Evolutionary conservation across 139 green algal species (phyloP).

Genomic region (Klebsormidium nitens): DNA sequence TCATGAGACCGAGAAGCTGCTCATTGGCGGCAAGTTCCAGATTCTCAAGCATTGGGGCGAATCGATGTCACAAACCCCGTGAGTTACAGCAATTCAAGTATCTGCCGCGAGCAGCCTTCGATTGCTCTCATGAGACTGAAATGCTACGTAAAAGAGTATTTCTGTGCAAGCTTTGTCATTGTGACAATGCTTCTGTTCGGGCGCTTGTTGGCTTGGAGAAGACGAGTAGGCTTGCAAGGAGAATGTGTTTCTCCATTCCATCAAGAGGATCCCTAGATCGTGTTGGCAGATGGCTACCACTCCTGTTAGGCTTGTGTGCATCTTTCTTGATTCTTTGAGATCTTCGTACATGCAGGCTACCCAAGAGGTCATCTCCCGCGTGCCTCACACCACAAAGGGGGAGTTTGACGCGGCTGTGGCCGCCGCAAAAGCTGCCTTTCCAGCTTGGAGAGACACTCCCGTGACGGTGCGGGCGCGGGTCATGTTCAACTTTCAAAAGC

Average conservation of each 20-base stretch:
- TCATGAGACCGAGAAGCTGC: not conserved
- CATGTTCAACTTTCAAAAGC: constrained; percentile 86
- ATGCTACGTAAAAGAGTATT: too few species aligned
- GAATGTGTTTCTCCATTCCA: not conserved
- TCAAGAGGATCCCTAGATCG: not conserved
- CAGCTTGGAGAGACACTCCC: constrained; percentile 68
- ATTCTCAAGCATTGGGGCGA: not conserved
- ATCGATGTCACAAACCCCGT: not conserved
- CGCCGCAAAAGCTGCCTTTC: constrained; percentile 72
- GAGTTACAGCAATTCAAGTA: not conserved
- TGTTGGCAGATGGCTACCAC: not conserved
- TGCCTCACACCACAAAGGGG: constrained; percentile 65
- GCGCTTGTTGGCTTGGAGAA: too few species aligned
- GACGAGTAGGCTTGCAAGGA: not conserved
- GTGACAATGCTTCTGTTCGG: too few species aligned
- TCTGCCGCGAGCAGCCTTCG: not conserved
- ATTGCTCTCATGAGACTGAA: not conserved
- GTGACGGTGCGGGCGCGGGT: constrained; percentile 67
- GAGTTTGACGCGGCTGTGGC: constrained; percentile 87
- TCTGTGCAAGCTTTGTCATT: not conserved
- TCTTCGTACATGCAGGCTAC: constrained; percentile 63
- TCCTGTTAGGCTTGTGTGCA: too few species aligned
- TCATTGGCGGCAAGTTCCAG: not conserved
- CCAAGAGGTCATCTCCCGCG: constrained; percentile 71
- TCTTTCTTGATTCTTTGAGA: not conserved